Percentiles rank a stretch among this genome's conserved stretches.
Evolutionary conservation across 371 early-diverging fungal species (phyloP).

Genomic region (Rhizopus microsporus): DNA sequence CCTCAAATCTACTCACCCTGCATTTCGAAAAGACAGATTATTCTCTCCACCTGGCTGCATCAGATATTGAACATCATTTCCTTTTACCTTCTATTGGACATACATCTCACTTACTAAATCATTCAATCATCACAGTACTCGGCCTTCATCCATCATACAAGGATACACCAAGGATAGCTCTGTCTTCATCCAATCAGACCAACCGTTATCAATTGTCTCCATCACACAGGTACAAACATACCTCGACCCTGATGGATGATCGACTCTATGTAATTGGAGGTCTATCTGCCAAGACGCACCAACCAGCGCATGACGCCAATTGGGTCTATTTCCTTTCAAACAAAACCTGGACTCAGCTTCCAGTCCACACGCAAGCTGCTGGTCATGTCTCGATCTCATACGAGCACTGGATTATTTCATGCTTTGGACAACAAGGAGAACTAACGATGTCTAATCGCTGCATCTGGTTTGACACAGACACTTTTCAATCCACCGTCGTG

Average conservation of each 20-base stretch:
- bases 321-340: slow-evolving; percentile 12
- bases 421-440: slow-evolving; percentile 20
- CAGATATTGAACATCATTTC: not conserved
- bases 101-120: slow-evolving; percentile 15
- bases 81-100: slow-evolving; percentile 12
- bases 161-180: slow-evolving; percentile 3
- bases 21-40: slow-evolving; percentile 10
- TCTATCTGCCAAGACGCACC: not conserved
- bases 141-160: slow-evolving; percentile 9
- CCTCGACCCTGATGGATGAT: slow-evolving; percentile 8
- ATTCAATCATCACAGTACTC: slow-evolving; percentile 15
- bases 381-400: slow-evolving; percentile 24
- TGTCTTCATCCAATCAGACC: not conserved
- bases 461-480: slow-evolving; percentile 14
- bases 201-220: not conserved
- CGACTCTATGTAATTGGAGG: slow-evolving; percentile 16
- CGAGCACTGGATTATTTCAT: slow-evolving; percentile 26
- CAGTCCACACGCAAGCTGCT: not conserved
- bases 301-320: slow-evolving; percentile 4
- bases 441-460: slow-evolving; percentile 2
- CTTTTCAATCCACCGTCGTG: not conserved
- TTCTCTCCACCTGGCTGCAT: slow-evolving; percentile 7
- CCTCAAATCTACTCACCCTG: slow-evolving; percentile 10
- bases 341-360: not conserved
- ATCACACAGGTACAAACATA: slow-evolving; percentile 18